These are phyloP conservation scores for Chlorella sp. DNA, from an alignment of 139 green algal species.

Conservation along the genomic window DNA sequence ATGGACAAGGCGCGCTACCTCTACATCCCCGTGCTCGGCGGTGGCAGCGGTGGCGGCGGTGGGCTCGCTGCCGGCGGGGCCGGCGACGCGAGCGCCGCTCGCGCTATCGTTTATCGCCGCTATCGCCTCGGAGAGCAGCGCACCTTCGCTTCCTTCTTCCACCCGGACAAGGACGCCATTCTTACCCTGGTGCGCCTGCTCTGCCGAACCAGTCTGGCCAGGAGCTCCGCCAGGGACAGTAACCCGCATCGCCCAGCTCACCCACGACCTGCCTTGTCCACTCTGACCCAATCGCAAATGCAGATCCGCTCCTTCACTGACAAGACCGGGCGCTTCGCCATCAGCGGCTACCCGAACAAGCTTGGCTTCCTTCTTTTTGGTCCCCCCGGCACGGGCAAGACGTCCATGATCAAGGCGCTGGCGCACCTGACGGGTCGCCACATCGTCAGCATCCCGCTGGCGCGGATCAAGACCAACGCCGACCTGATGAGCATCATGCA, in stretches of 20 bases:
- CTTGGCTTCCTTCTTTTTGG: slow-evolving; percentile 42
- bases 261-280: no score
- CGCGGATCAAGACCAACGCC: slow-evolving; percentile 14
- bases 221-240: no score
- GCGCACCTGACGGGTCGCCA: slow-evolving; percentile 24
- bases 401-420: slow-evolving; percentile 37
- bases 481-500: slow-evolving; percentile 36
- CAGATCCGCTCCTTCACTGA: slow-evolving; percentile 18
- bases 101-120: slow-evolving; percentile 10
- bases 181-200: slow-evolving; percentile 22
- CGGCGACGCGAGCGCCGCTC: background rate
- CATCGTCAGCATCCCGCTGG: slow-evolving; percentile 29
- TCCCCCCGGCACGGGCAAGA: slow-evolving; percentile 27
- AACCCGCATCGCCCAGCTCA: no score
- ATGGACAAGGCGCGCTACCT: slow-evolving; percentile 19
- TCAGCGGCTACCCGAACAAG: slow-evolving; percentile 37
- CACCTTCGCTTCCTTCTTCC: slow-evolving; percentile 29
- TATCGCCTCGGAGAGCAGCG: slow-evolving; percentile 35
- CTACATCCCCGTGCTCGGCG: slow-evolving; percentile 20
- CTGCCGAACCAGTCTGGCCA: no score
- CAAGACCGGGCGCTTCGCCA: slow-evolving; percentile 30
- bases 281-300: no score
- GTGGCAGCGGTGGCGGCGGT: background rate
- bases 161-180: slow-evolving; percentile 23
- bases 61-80: background rate